Evolutionary conservation across 2,329 filamentous ascomycete genomes (phyloP).

Genomic region (Fusarium tricinctum): DNA sequence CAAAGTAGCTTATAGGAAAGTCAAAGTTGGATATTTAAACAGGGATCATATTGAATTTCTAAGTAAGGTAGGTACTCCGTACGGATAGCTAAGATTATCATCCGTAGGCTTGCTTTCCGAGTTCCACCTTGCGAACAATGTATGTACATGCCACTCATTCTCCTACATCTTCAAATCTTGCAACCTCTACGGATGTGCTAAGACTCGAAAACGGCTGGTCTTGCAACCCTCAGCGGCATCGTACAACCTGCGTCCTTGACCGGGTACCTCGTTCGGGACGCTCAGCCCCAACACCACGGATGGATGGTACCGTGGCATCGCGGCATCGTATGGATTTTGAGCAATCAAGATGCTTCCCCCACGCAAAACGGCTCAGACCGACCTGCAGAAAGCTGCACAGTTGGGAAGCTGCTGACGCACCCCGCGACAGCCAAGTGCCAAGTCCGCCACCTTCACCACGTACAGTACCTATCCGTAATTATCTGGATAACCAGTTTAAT

Average conservation of each 20-base stretch:
- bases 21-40: too few species aligned
- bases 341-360: constrained; percentile 45
- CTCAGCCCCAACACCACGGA: constrained; percentile 40
- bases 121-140: constrained; percentile 35
- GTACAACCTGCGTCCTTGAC: constrained; percentile 36
- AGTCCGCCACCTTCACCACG: constrained; percentile 7
- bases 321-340: constrained; percentile 42
- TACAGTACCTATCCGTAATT: background rate
- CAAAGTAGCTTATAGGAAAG: too few species aligned
- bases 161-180: constrained; percentile 43
- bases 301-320: constrained; percentile 45
- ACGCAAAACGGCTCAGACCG: constrained; percentile 46
- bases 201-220: constrained; percentile 21
- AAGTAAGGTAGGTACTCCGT: too few species aligned
- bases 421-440: constrained; percentile 29
- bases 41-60: too few species aligned
- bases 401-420: constrained; percentile 46
- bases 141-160: constrained; percentile 14
- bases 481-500: constrained; percentile 48
- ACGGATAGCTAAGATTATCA: background rate
- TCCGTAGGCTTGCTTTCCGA: constrained; percentile 39
- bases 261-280: constrained; percentile 44
- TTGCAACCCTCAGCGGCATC: constrained; percentile 30
- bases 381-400: constrained; percentile 41
- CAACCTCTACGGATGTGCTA: constrained; percentile 41